phyloP scores from a whole-genome alignment of 495 filamentous ascomycete genomes.

The Astrocystis sublimbata region DNA sequence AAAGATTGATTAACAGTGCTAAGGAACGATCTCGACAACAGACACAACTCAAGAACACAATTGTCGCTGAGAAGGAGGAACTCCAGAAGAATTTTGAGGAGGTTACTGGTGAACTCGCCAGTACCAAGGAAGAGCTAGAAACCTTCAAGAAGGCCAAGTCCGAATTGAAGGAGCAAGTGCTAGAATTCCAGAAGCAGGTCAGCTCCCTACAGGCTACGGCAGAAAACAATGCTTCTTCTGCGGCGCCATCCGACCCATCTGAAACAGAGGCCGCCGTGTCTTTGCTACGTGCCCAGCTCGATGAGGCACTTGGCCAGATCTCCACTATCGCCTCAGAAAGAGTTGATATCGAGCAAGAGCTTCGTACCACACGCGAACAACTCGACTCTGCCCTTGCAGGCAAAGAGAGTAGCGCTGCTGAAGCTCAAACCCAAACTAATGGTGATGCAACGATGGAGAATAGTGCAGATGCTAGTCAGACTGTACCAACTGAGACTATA shows the following conservation, averaged over 20 bases:
- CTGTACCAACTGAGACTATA: conserved; percentile 17
- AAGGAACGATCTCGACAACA: conserved; percentile 49
- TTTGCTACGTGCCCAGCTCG: conserved; percentile 34
- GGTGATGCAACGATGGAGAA: conserved; percentile 41
- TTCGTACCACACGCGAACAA: conserved; percentile 48
- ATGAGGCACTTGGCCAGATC: conserved; percentile 37
- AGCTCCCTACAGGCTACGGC: conserved; percentile 37
- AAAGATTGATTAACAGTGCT: conserved; percentile 48
- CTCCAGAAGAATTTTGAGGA: conserved; percentile 37
- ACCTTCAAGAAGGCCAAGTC: conserved; percentile 38
- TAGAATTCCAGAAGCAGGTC: conserved; percentile 37
- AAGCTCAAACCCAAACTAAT: conserved; percentile 42
- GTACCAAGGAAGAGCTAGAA: conserved; percentile 40
- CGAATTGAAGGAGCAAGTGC: conserved; percentile 40
- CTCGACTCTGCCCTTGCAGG: conserved; percentile 44
- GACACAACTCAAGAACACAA: conserved; percentile 44
- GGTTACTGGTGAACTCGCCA: conserved; percentile 35
- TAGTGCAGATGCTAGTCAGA: conserved; percentile 29
- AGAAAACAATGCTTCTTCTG: conserved; percentile 20
- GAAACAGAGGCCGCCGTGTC: conserved; percentile 20
- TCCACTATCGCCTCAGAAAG: conserved; percentile 45
- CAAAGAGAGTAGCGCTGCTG: conserved; percentile 49
- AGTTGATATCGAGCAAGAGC: conserved; percentile 42
- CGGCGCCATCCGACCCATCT: conserved; percentile 16
- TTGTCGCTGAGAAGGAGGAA: conserved; percentile 38